These are phyloP conservation scores for Malassezia nana DNA, from an alignment of 1,284 basidiomycete species.

Conservation along the genomic window DNA sequence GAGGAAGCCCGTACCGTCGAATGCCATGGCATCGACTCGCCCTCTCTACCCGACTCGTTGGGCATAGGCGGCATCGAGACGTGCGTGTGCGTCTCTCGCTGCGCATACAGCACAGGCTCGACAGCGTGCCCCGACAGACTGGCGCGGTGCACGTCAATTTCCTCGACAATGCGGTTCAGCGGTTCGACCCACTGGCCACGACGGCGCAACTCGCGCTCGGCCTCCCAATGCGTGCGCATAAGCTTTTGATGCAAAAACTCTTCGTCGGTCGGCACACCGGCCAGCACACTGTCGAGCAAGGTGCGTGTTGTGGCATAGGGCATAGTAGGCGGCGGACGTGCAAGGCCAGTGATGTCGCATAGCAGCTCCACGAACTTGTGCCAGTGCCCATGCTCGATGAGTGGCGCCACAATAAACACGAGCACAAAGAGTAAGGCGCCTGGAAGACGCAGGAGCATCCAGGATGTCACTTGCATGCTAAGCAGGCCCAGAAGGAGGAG, in stretches of 20 bases:
- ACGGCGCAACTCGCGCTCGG: conserved; percentile 15
- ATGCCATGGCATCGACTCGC: neutral
- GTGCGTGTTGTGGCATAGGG: conserved; percentile 2
- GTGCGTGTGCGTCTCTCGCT: neutral
- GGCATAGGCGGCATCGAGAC: neutral
- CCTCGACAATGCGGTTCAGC: conserved; percentile 13
- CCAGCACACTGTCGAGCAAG: conserved; percentile 19
- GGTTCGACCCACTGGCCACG: conserved; percentile 9
- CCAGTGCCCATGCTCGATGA: conserved; percentile 21
- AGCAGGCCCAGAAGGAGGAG: conserved; percentile 12
- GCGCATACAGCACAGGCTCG: neutral
- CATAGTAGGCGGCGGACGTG: neutral
- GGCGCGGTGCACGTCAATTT: neutral
- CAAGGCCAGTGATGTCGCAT: neutral
- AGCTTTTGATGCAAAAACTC: conserved; percentile 13
- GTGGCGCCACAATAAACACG: conserved; percentile 23
- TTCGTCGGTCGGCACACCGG: conserved; percentile 26
- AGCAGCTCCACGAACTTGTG: neutral
- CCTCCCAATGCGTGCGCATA: conserved; percentile 10
- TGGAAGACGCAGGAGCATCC: conserved; percentile 17
- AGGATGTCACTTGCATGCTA: conserved; percentile 16
- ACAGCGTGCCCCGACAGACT: neutral
- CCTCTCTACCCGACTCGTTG: neutral
- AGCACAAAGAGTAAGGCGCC: conserved; percentile 15
- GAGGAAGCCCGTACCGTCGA: neutral